A percentile compares a stretch with the other conserved stretches of the same genome.
phyloP scores from a whole-genome alignment of 2,329 filamentous ascomycete species.

The Aspergillus sp. region DNA sequence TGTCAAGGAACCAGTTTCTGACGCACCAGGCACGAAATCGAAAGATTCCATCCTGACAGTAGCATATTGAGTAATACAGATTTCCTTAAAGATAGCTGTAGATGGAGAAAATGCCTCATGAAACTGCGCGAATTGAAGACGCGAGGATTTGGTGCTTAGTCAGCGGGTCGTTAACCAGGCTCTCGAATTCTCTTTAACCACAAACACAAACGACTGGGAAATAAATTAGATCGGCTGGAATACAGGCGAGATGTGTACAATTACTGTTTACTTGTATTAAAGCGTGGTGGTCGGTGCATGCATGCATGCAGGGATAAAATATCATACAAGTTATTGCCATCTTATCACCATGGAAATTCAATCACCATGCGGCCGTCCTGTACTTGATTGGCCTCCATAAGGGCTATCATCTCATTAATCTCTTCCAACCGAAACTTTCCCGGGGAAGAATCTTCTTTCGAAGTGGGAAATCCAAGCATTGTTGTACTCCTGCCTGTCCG shows the following conservation, averaged over 20 bases:
- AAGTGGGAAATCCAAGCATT: conserved; percentile 7
- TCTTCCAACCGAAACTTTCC: conserved; percentile 8
- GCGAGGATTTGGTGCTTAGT: background rate
- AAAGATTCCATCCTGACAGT: conserved; percentile 20
- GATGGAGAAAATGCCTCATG: background rate
- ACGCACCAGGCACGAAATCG: conserved; percentile 19
- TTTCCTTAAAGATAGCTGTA: background rate
- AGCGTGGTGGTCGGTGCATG: background rate
- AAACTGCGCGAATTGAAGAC: too few species aligned
- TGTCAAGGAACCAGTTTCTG: conserved; percentile 39
- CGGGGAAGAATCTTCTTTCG: conserved; percentile 6
- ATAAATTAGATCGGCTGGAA: too few species aligned
- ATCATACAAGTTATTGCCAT: too few species aligned
- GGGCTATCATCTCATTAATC: conserved; percentile 12
- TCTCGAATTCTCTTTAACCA: too few species aligned
- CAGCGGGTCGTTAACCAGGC: background rate
- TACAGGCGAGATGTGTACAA: background rate
- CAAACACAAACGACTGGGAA: too few species aligned
- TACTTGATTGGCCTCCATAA: conserved; percentile 10
- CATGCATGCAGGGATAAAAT: background rate
- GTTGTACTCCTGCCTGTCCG: background rate
- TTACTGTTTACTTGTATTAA: too few species aligned
- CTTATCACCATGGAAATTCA: conserved; percentile 1
- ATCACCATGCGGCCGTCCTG: conserved; percentile 8
- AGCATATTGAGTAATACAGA: conserved; percentile 8